Conservation (phyloP, 1,284 basidiomycete genomes). For the Sutorius eximius region DNA sequence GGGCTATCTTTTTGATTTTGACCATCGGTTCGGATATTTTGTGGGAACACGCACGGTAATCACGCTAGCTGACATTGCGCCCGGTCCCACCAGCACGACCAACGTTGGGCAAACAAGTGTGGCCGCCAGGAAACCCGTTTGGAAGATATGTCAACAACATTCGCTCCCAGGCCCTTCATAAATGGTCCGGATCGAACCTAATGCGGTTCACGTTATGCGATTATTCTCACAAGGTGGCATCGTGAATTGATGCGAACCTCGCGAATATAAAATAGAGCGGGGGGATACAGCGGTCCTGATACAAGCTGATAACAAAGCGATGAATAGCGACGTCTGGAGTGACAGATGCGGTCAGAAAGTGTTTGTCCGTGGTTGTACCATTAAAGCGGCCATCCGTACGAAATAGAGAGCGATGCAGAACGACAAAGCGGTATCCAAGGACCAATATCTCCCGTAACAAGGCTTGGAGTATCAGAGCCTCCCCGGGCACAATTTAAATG, state of each 20-base stretch:
- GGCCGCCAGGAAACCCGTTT: background rate
- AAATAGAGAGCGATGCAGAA: conserved; percentile 11
- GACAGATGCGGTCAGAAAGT: conserved; percentile 11
- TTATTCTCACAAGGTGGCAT: conserved; percentile 24
- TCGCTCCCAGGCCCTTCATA: conserved; percentile 15
- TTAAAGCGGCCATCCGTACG: conserved; percentile 17
- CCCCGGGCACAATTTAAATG: conserved; percentile 15
- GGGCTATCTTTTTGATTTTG: background rate
- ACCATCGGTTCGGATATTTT: background rate
- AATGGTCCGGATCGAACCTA: background rate
- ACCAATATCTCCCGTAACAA: conserved; percentile 9
- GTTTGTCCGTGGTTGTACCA: conserved; percentile 19
- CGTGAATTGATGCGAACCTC: conserved; percentile 17
- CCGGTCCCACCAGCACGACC: conserved; percentile 5
- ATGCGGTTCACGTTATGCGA: conserved; percentile 13
- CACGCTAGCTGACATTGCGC: background rate
- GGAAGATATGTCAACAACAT: background rate
- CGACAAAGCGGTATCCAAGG: conserved; percentile 14
- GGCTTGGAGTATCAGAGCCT: conserved; percentile 14
- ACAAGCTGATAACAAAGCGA: conserved; percentile 25
- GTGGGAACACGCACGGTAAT: conserved; percentile 11
- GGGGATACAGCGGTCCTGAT: conserved; percentile 27
- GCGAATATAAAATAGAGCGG: conserved; percentile 15
- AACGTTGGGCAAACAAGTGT: background rate
- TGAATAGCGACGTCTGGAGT: conserved; percentile 7